Evolutionary conservation across 371 early-diverging fungal genomes (phyloP).

Genomic region (Zopfochytrium polystomum): DNA sequence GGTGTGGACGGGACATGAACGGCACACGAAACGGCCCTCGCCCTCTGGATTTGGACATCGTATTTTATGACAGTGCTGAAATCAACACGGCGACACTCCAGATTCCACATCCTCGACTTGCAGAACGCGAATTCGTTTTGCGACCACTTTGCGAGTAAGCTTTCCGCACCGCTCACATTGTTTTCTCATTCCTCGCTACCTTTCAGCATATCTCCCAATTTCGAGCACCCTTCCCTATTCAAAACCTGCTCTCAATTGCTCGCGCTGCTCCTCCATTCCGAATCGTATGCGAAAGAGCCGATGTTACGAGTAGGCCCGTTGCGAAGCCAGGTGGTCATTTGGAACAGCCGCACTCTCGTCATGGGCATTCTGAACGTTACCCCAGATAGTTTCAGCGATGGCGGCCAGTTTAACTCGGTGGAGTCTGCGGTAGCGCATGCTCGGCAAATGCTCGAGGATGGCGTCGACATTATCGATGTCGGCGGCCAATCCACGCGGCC

Average conservation of each 20-base stretch:
- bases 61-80: constrained; percentile 82
- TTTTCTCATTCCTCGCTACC: neutral
- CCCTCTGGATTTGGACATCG: constrained; percentile 91
- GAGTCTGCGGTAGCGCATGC: constrained; percentile 72
- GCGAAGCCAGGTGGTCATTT: constrained; percentile 26
- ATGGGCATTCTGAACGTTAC: constrained; percentile 98
- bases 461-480: constrained; percentile 92
- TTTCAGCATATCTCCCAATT: constrained; percentile 73
- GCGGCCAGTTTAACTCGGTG: constrained; percentile 61
- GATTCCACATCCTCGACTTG: constrained; percentile 86
- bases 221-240: constrained; percentile 85
- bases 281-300: constrained; percentile 33
- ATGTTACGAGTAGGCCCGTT: constrained; percentile 24
- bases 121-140: constrained; percentile 93
- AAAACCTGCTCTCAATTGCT: constrained; percentile 75
- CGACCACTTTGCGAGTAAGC: constrained; percentile 87
- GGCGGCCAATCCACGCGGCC: constrained; percentile 96
- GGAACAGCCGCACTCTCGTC: constrained; percentile 68
- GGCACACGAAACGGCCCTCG: constrained; percentile 85
- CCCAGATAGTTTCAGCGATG: constrained; percentile 96
- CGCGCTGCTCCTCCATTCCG: constrained; percentile 64
- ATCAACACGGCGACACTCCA: constrained; percentile 59
- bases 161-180: neutral
- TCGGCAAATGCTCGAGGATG: constrained; percentile 66
- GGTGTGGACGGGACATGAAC: constrained; percentile 70